Base-by-base conservation (phyloP, 257 asterid genomes). In the Striga asiatica region DNA sequence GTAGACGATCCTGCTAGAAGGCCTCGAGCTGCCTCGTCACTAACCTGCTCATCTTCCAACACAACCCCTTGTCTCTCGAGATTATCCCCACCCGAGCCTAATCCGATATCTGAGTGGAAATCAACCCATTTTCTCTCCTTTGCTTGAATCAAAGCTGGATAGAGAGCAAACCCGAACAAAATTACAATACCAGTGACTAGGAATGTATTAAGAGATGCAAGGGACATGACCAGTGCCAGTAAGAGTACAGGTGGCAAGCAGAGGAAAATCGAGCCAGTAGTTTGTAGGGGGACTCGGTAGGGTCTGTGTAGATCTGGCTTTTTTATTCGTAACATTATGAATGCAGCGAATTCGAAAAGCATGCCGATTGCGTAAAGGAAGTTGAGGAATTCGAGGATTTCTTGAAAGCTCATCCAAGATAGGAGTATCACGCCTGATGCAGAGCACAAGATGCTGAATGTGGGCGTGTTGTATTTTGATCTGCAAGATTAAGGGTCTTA, bases 341-440 rank as follows among this genome's bases (percentile, higher is more conserved):
- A 91, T 25, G 98, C 95, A 48, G 94, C 96, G 66, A 91, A 78
- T 67, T 91, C 98, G 9, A 91, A 84, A 21, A 86, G 75, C 96
- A 87, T 91, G 38, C 96, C 98, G 0, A 84, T 34, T 5, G 98
- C 80, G 41, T 91, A 91, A 14, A 91, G 87, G 74, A 91, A 91
- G 75, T 91, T 91, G 13, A 91, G 93, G 67, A 91, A 81, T 50
- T 91, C 98, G 58, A 91, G 24, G 73, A 86, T 91, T 65, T 91
- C 96, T 19, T 91, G 96, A 65, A 91, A 91, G 49, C 85, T 86
- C 98, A 91, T 86, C 98, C 98, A 91, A 2, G 98, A 86, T 51
- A 91, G 43, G 74, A 91, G 56, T 66, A 91, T 65, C 10, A 87
- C 95, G 0, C 98, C 98, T 0, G 74, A 68, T 60, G 96, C 98